A percentile compares a stretch with the other conserved stretches of the same genome.
These are phyloP conservation scores for Steccherinum ochraceum DNA, from an alignment of 768 basidiomycete genomes.

Conservation along the genomic window DNA sequence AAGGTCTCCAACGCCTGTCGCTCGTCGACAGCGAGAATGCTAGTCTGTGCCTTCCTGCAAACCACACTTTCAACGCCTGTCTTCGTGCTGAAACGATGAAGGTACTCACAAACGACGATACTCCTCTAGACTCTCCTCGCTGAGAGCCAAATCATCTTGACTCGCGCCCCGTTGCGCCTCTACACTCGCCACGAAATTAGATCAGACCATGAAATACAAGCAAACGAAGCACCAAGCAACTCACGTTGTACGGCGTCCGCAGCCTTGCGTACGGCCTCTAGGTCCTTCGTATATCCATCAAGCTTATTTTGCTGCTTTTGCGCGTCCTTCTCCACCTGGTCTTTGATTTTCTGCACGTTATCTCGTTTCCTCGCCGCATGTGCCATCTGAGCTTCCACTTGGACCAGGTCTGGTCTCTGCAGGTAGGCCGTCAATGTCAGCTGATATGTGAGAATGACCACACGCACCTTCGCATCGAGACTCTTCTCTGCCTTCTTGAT, in stretches of 20 bases:
- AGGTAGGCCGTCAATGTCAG: background rate
- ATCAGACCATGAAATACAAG: too few species aligned
- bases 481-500: slow-evolving; percentile 91
- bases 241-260: slow-evolving; percentile 78
- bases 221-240: slow-evolving; percentile 17
- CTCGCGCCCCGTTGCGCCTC: slow-evolving; percentile 73
- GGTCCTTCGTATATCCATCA: slow-evolving; percentile 52
- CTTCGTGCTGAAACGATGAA: background rate
- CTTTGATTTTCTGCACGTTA: slow-evolving; percentile 57
- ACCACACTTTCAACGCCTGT: background rate
- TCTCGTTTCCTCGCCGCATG: slow-evolving; percentile 76
- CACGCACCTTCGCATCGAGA: slow-evolving; percentile 70
- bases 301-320: slow-evolving; percentile 47
- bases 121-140: slow-evolving; percentile 79
- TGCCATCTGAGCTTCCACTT: slow-evolving; percentile 80
- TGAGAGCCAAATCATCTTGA: slow-evolving; percentile 70
- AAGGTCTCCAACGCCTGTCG: slow-evolving; percentile 81
- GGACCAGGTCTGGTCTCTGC: slow-evolving; percentile 80
- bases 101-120: slow-evolving; percentile 70
- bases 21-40: slow-evolving; percentile 76
- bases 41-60: slow-evolving; percentile 71
- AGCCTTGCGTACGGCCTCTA: slow-evolving; percentile 55
- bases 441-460: background rate
- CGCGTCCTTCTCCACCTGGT: slow-evolving; percentile 58
- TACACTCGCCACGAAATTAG: slow-evolving; percentile 21